Conservation (phyloP, 208 protist species). For the Crithidia expoeki region DNA sequence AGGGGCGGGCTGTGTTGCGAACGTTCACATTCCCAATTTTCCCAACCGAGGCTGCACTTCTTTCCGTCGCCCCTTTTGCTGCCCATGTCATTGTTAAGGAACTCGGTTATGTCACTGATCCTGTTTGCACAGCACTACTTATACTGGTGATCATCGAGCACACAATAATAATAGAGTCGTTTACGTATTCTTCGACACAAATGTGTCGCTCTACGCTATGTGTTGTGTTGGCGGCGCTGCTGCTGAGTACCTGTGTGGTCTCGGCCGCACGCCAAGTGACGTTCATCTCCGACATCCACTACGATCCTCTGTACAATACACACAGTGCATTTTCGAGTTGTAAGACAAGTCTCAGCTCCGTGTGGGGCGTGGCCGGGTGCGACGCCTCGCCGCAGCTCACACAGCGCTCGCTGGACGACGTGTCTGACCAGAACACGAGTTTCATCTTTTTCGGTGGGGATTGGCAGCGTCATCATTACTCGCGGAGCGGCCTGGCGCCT, state of each 20-base stretch:
- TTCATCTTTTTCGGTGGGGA: conserved; percentile 63
- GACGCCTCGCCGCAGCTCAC: conserved; percentile 65
- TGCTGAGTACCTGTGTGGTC: not conserved
- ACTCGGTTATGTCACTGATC: too few relatives aligned
- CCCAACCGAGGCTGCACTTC: too few relatives aligned
- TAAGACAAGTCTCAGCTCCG: conserved; percentile 14
- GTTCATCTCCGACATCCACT: conserved; percentile 83
- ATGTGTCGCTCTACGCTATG: too few relatives aligned
- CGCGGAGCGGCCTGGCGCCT: conserved; percentile 19
- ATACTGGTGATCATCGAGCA: too few relatives aligned
- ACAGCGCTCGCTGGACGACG: conserved; percentile 44
- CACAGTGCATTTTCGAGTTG: conserved; percentile 42
- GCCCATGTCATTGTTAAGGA: too few relatives aligned
- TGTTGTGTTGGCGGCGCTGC: too few relatives aligned
- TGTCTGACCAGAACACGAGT: conserved; percentile 32
- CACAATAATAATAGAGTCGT: too few relatives aligned
- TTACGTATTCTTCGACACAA: too few relatives aligned
- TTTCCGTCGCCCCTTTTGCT: too few relatives aligned
- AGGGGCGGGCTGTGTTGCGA: too few relatives aligned
- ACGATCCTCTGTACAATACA: conserved; percentile 72
- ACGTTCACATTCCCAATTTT: too few relatives aligned
- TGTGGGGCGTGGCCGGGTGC: conserved; percentile 48
- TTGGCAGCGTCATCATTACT: conserved; percentile 71
- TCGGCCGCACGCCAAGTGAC: conserved; percentile 25
- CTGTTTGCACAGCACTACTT: too few relatives aligned